These are phyloP conservation scores for Cladosporium oxysporum DNA, from an alignment of 2,329 filamentous ascomycete genomes.

Conservation along the genomic window DNA sequence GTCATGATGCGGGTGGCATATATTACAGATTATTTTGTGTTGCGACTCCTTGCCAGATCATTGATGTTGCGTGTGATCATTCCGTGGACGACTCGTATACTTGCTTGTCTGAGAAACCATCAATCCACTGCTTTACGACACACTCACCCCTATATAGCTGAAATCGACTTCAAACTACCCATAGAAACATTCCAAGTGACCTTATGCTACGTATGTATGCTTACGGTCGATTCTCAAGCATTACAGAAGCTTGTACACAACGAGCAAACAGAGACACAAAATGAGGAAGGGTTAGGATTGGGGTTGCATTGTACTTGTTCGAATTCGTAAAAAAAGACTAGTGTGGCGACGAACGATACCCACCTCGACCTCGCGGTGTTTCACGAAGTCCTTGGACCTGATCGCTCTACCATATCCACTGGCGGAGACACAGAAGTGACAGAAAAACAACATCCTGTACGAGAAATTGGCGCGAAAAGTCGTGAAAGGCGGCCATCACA, in stretches of 20 bases:
- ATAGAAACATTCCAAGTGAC: background rate
- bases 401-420: background rate
- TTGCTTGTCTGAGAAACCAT: too few species aligned
- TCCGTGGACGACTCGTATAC: too few species aligned
- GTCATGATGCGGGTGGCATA: too few species aligned
- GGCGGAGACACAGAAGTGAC: background rate
- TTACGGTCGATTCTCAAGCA: background rate
- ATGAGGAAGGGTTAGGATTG: background rate
- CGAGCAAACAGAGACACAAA: background rate
- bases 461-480: background rate
- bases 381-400: background rate
- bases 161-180: background rate
- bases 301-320: background rate
- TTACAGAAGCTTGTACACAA: background rate
- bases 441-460: background rate
- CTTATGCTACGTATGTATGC: background rate
- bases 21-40: too few species aligned
- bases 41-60: too few species aligned
- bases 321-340: background rate
- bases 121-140: background rate
- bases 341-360: background rate
- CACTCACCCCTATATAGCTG: background rate
- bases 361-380: background rate
- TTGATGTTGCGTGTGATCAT: too few species aligned
- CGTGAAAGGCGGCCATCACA: background rate